Percentiles rank a stretch among this genome's conserved stretches.
Evolutionary conservation across 1,284 basidiomycete genomes (phyloP).

Genomic region (Fomitopsis schrenkii): DNA sequence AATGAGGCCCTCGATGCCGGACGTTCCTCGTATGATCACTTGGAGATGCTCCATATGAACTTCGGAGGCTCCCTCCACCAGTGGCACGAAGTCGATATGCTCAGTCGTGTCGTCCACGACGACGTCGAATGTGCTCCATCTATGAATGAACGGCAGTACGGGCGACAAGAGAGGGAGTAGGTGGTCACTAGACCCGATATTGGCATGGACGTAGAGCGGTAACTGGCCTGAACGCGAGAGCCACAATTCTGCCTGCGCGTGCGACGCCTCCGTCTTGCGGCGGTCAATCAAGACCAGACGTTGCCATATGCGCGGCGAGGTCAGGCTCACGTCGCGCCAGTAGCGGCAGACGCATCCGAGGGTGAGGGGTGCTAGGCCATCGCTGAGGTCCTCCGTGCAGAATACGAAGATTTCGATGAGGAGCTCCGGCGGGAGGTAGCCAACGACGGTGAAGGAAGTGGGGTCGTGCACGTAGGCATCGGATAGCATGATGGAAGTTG

Average conservation of each 20-base stretch:
- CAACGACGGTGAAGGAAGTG: slow-evolving; percentile 14
- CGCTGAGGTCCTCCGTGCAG: slow-evolving; percentile 31
- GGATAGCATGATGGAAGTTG: neutral
- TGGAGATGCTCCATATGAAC: slow-evolving; percentile 13
- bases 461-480: neutral
- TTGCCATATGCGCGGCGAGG: slow-evolving; percentile 58
- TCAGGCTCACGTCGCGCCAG: slow-evolving; percentile 39
- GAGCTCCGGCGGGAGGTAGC: slow-evolving; percentile 53
- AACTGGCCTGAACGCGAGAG: slow-evolving; percentile 46
- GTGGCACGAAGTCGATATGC: slow-evolving; percentile 14
- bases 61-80: slow-evolving; percentile 9
- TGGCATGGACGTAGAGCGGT: slow-evolving; percentile 49
- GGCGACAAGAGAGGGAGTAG: slow-evolving; percentile 62
- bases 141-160: slow-evolving; percentile 45
- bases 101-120: slow-evolving; percentile 23
- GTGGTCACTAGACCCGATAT: slow-evolving; percentile 43
- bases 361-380: slow-evolving; percentile 40
- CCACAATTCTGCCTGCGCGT: slow-evolving; percentile 49
- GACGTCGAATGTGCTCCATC: slow-evolving; percentile 51
- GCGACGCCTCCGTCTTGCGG: slow-evolving; percentile 34
- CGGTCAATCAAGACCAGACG: slow-evolving; percentile 45
- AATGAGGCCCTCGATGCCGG: slow-evolving; percentile 12
- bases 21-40: slow-evolving; percentile 17
- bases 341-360: slow-evolving; percentile 47
- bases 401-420: slow-evolving; percentile 57